A percentile compares a stretch with the other conserved stretches of the same genome.
Conservation (phyloP, 129 eudicot species). For the carrot (Daucus carota) region DH1_v3.0 NC_030382.2:35998001-35998500, state of each 20-base stretch:
- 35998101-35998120: constrained; percentile 79
- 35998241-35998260: constrained; percentile 85
- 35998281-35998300: constrained; percentile 87
- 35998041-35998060: constrained; percentile 61
- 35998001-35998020: constrained; percentile 70
- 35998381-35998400: not conserved
- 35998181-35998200: constrained; percentile 73
- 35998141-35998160: constrained; percentile 65
- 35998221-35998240: constrained; percentile 69
- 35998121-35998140: constrained; percentile 42
- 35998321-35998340: constrained; percentile 84
- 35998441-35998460: constrained; percentile 68
- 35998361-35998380: not conserved
- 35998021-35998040: constrained; percentile 54
- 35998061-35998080: constrained; percentile 60
- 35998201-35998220: constrained; percentile 45
- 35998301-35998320: constrained; percentile 71
- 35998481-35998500: constrained; percentile 94
- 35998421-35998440: constrained; percentile 41
- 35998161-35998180: constrained; percentile 89
- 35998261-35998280: constrained; percentile 91
- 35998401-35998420: not conserved
- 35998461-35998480: constrained; percentile 81
- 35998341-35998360: constrained; percentile 74
- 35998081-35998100: constrained; percentile 60